Evolutionary conservation across 148 eudicot species (phyloP), one percentile per base, ranked within the genome.

Genomic region (Cornus kousa): DNA sequence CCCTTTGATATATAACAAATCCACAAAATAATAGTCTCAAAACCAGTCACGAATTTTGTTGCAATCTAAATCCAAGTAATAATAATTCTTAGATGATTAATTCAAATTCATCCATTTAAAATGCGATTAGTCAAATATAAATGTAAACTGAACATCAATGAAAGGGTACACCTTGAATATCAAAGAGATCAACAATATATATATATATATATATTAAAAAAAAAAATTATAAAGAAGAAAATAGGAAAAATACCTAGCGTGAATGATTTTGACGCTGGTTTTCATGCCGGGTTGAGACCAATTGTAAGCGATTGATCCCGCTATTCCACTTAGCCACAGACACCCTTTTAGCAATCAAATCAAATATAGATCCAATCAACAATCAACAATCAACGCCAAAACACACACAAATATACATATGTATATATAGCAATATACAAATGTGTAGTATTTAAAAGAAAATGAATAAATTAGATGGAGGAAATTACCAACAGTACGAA

Each of bases 251-350:
- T 84, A 93, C 97, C 97, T 93, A 46, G 95, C 97, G 43, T 93
- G 97, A 73, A 93, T 93, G 72, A 93, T 83, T 80, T 83, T 85
- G 71, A 93, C 97, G 80, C 97, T 93, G 77, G 97, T 91, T 81
- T 93, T 91, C 97, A 93, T 93, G 74, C 86, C 86, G 11, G 97
- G 95, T 33, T 91, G 93, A 83, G 97, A 91, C 97, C 97, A 93
- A 84, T 93, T 93, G 78, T 93, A 91, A 2, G 94, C 97, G 33
- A 93, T 66, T 8, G 97, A 93, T 67, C 94, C 93, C 46, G 90
- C 74, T 33, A 93, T 85, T 48, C 93, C 97, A 70, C 91, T 88
- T 72, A 88, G 78, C 94, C 93, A 93, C 43, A 93, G 84, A 60
- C 87, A 77, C 80, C 94, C 97, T 91, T 83, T 46, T 53, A 20